phyloP scores from a whole-genome alignment of 2,329 filamentous ascomycete genomes.

The Nemania sp. region DNA sequence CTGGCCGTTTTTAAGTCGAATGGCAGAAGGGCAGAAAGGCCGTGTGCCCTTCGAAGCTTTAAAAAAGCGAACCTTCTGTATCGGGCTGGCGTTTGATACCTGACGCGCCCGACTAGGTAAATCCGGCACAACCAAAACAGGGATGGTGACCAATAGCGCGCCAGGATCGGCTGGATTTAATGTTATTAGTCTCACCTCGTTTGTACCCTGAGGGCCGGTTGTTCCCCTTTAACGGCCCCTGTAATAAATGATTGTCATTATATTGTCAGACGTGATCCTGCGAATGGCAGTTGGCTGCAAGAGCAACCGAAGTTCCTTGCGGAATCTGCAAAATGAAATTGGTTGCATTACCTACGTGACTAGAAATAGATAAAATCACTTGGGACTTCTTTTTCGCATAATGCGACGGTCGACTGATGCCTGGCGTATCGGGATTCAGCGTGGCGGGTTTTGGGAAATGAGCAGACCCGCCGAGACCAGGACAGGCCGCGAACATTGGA shows the following conservation, averaged over 20 bases:
- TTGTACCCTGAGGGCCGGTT: constrained; percentile 15
- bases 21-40: constrained; percentile 1
- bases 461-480: constrained; percentile 23
- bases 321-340: constrained; percentile 17
- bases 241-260: constrained; percentile 22
- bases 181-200: constrained; percentile 25
- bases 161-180: constrained; percentile 20
- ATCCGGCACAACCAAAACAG: constrained; percentile 18
- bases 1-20: constrained; percentile 22
- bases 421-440: constrained; percentile 18
- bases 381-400: not conserved
- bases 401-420: constrained; percentile 18
- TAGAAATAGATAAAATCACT: constrained; percentile 20
- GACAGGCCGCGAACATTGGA: constrained; percentile 18
- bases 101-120: constrained; percentile 29
- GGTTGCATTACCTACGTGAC: constrained; percentile 4
- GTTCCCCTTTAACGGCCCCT: constrained; percentile 24
- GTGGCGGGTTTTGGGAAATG: constrained; percentile 22
- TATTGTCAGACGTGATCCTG: constrained; percentile 30
- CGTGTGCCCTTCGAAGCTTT: not conserved
- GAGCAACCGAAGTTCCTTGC: constrained; percentile 14
- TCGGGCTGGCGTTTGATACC: constrained; percentile 29
- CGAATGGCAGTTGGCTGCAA: constrained; percentile 6
- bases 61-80: constrained; percentile 24
- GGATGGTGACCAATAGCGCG: constrained; percentile 25